Base-by-base conservation (phyloP, 805 yeast species). In the Candida cerambycidarum region DNA sequence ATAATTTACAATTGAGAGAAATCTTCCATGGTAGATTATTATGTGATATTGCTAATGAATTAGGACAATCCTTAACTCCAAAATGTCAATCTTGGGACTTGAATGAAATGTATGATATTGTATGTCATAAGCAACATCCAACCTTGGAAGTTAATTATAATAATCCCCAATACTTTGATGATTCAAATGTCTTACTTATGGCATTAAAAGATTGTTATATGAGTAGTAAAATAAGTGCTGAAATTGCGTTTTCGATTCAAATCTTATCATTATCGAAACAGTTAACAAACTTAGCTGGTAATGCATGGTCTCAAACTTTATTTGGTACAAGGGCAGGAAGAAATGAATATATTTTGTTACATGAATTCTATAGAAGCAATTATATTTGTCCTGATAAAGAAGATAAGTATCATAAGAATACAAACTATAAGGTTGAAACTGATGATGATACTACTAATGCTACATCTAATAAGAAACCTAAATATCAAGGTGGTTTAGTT, bases 291-390 rank as follows among this genome's bases (percentile, higher is more conserved):
- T 72, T 93, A 47, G 97, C 98, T 1, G 99, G 99, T 54, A 93
- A 93, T 61, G 92, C 97, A 0, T 93, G 99, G 99, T 78, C 95
- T 1, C 89, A 88, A 49, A 93, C 99, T 0, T 71, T 93, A 39
- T 83, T 89, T 39, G 99, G 99, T 64, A 89, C 97, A 0, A 78
- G 99, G 55, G 95, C 96, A 8, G 97, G 96, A 54, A 79, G 99
- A 67, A 92, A 92, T 65, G 98, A 93, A 62, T 93, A 70, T 59
- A 87, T 93, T 75, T 71, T 93, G 62, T 67, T 93, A 42, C 99
- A 93, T 62, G 98, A 93, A 65, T 93, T 93, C 63, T 75, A 82
- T 8, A 79, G 83, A 55, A 80, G 83, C 55, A 83, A 83, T 9
- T 92, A 74, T 57, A 80, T 93, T 52, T 87, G 89, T 2, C 99